Base-by-base conservation (phyloP, 176 grass and related monocot species). In the Poa annua region DNA sequence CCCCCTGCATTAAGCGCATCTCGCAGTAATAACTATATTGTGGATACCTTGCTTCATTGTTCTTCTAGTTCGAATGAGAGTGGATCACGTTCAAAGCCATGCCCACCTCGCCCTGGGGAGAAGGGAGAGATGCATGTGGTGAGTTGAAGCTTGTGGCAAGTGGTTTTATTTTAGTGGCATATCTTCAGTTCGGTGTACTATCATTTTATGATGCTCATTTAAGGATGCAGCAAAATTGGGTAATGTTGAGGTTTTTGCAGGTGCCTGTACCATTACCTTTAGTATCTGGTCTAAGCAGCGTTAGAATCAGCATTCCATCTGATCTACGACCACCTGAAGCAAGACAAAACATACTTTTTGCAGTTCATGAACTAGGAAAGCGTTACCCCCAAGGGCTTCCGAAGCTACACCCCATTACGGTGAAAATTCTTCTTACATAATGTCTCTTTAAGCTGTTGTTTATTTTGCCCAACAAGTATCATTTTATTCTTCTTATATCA, bases 41-140 rank as follows among this genome's bases (percentile, higher is more conserved):
- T 99, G 41, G 96, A 99, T 79, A 93, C 89, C 61, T 88, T 99
- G 78, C 93, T 99, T 79, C 96, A 99, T 57, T 99, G 96, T 57
- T 93, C 91, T 81, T 65, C 90, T 88, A 89, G 25, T 88, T 90
- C 38, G 50, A 93, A 84, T 53, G 93, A 92, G 59, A 96, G 85
- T 75, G 96, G 93, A 47, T 85, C 84, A 55, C 87, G 65, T 60
- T 83, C 87, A 48, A 99, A 92, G 77, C 96, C 96, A 80, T 96
- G 87, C 63, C 96, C 96, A 17, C 85, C 96, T 69, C 87, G 78
- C 60, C 75, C 85, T 41, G 91, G 92, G 53, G 96, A 99, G 79
- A 99, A 88, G 87, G 93, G 96, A 6, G 96, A 99, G 86, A 96
- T 99, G 96, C 93, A 94, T 73, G 93, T 99, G 96, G 96, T 99